These are phyloP conservation scores for Dittrichia graveolens DNA, from an alignment of 129 eudicot species.

Conservation along the genomic window DNA sequence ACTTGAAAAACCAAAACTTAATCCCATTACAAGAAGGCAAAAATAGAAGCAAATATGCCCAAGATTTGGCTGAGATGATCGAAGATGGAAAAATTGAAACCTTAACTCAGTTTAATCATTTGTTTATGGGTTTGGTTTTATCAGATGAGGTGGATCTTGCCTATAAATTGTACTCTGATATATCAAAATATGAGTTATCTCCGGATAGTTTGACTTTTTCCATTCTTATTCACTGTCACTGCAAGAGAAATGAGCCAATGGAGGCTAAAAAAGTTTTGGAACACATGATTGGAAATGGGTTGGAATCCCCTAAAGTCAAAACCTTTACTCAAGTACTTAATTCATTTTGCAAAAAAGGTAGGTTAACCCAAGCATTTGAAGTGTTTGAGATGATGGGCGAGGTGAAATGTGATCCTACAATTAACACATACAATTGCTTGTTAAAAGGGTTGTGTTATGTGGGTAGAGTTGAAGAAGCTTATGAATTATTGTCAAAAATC, in stretches of 20 bases:
- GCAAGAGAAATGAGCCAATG: constrained; percentile 58
- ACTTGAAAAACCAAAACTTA: constrained; percentile 5
- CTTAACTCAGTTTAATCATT: constrained; percentile 45
- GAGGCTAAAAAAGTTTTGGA: constrained; percentile 48
- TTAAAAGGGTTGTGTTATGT: constrained; percentile 83
- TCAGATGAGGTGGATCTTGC: constrained; percentile 53
- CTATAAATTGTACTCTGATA: constrained; percentile 40
- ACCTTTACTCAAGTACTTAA: constrained; percentile 62
- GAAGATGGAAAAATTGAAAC: constrained; percentile 34
- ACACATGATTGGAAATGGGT: constrained; percentile 50
- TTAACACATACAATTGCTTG: constrained; percentile 74
- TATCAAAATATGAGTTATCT: constrained; percentile 37
- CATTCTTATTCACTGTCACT: constrained; percentile 49
- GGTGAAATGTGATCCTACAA: constrained; percentile 60
- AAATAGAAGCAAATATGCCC: constrained; percentile 24
- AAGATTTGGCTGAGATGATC: constrained; percentile 35
- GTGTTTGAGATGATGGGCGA: constrained; percentile 59
- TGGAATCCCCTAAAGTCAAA: constrained; percentile 52
- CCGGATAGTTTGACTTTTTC: constrained; percentile 50
- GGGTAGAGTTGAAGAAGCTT: constrained; percentile 82
- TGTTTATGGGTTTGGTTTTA: constrained; percentile 40
- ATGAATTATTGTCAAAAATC: constrained; percentile 41
- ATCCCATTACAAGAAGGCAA: constrained; percentile 11
- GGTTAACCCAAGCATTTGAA: constrained; percentile 51
- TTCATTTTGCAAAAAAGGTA: constrained; percentile 65